phyloP scores from a whole-genome alignment of 495 filamentous ascomycete genomes.

The Annulohypoxylon maeteangense region DNA sequence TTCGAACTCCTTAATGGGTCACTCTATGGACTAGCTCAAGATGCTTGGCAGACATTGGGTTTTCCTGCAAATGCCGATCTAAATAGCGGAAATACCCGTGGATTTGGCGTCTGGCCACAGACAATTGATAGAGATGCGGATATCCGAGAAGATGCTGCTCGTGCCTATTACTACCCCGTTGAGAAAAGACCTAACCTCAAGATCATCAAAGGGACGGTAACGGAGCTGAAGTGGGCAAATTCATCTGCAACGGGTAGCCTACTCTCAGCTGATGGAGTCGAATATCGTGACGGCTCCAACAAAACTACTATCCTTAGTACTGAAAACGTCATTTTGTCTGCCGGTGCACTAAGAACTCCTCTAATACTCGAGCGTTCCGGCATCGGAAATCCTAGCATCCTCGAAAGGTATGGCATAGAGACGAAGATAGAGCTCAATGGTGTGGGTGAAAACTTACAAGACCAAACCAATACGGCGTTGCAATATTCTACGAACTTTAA shows the following conservation, averaged over 20 bases:
- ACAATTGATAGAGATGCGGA: constrained; percentile 48
- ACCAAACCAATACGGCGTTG: constrained; percentile 51
- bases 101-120: constrained; percentile 54
- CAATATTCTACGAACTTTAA: constrained; percentile 24
- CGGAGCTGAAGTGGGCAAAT: constrained; percentile 47
- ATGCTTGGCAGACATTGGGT: constrained; percentile 47
- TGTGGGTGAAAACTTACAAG: constrained; percentile 64
- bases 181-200: constrained; percentile 49
- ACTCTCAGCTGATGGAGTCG: constrained; percentile 50
- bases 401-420: constrained; percentile 52
- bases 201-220: constrained; percentile 51
- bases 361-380: constrained; percentile 64
- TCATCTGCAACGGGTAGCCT: constrained; percentile 23
- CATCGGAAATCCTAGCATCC: constrained; percentile 53
- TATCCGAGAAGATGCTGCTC: constrained; percentile 47
- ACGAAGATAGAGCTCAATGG: constrained; percentile 52
- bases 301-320: constrained; percentile 46
- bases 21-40: constrained; percentile 42
- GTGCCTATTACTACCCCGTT: constrained; percentile 60
- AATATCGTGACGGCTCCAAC: constrained; percentile 47
- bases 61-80: constrained; percentile 53
- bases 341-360: constrained; percentile 59
- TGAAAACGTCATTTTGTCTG: constrained; percentile 59
- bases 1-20: constrained; percentile 48
- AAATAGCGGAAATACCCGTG: constrained; percentile 55